These are phyloP conservation scores for Sporothrix brasiliensis DNA, from an alignment of 2,329 filamentous ascomycete species.

Conservation along the genomic window DNA sequence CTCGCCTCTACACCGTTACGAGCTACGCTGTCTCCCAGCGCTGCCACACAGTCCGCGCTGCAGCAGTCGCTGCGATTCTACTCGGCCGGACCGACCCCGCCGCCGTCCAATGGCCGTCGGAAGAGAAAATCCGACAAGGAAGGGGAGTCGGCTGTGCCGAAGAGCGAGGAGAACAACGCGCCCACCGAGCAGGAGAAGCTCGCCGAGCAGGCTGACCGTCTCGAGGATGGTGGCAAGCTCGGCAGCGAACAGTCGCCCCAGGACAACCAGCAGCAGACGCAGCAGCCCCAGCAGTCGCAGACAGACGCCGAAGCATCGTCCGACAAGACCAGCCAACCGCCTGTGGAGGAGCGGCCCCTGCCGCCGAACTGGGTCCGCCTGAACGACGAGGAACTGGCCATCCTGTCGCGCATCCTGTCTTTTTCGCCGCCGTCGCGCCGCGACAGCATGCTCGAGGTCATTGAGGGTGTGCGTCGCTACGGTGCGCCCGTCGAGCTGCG, in stretches of 20 bases:
- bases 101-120: constrained; percentile 22
- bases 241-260: constrained; percentile 18
- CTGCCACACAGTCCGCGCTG: constrained; percentile 22
- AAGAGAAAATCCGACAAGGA: constrained; percentile 31
- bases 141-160: neutral
- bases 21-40: neutral
- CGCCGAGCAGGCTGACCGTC: constrained; percentile 13
- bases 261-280: neutral
- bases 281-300: neutral
- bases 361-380: constrained; percentile 54
- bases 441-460: constrained; percentile 59
- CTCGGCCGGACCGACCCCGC: constrained; percentile 29
- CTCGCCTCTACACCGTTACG: constrained; percentile 8
- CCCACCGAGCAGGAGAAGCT: constrained; percentile 18
- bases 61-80: constrained; percentile 32
- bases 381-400: constrained; percentile 51
- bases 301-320: neutral
- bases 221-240: constrained; percentile 27
- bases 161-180: constrained; percentile 12
- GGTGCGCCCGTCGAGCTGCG: constrained; percentile 72
- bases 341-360: constrained; percentile 37
- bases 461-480: constrained; percentile 65
- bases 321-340: neutral
- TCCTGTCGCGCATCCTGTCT: constrained; percentile 63
- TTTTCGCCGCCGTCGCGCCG: constrained; percentile 65